A percentile compares a stretch with the other conserved stretches of the same genome.
phyloP scores from a whole-genome alignment of 73 alveolate genomes.

The Tetrahymena borealis region DNA sequence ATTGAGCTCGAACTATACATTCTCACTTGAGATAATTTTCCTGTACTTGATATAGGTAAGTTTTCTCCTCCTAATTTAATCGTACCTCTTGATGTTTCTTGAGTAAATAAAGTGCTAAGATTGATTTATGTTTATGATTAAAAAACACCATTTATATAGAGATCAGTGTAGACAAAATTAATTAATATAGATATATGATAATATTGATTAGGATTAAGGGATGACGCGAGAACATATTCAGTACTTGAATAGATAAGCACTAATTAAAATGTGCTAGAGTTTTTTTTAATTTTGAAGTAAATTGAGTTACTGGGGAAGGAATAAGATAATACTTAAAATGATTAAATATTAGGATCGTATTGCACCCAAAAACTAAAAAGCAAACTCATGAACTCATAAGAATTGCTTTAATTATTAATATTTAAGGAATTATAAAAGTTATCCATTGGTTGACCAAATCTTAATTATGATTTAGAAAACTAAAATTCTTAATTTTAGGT shows the following conservation, averaged over 20 bases:
- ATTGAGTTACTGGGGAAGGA: neutral
- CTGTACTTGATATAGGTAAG: neutral
- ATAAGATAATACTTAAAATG: neutral
- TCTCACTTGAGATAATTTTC: neutral
- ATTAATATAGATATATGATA: neutral
- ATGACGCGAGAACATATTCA: neutral
- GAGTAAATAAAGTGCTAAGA: neutral
- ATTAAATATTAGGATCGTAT: neutral
- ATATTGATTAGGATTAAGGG: neutral
- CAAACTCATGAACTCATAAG: neutral
- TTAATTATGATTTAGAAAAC: neutral
- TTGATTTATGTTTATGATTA: neutral
- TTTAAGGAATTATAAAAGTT: neutral
- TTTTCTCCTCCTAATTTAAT: neutral
- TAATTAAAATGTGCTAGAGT: neutral
- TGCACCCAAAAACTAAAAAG: neutral
- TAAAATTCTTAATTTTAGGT: neutral
- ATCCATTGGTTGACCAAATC: neutral
- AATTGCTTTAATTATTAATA: neutral
- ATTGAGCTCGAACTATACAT: neutral
- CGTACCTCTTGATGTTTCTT: neutral
- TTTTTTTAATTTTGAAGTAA: neutral
- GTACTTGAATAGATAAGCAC: neutral
- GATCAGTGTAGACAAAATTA: neutral
- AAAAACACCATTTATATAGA: neutral